Evolutionary conservation across 2,329 filamentous ascomycete genomes (phyloP), one percentile per base, ranked within the genome.

Genomic region (Beauveria varroae): DNA sequence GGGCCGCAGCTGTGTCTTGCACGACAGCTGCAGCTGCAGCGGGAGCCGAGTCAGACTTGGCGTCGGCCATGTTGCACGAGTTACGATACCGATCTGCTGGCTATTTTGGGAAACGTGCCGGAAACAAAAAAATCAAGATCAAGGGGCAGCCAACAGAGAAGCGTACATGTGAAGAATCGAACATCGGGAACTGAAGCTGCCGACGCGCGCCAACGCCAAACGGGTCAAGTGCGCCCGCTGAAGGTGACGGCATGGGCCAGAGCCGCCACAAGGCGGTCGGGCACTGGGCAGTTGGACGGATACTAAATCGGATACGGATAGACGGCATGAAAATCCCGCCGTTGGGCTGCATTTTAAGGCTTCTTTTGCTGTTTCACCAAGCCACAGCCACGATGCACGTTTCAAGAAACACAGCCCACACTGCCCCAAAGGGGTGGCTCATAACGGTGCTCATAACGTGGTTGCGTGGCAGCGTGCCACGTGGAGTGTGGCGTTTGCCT

Each of bases 181-280:
- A 12, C 34, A 4, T 34, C 34, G 57, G 57, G 47, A 44, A 59
- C 37, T 52, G 34, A 44, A 44, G 57, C 47, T 59, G 34, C 57
- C 47, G 57, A 18, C 10, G 18, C 57, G 47, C 57, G 47, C 57
- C 57, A 59, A 44, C 8, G 34, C 57, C 57, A 59, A 59, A 59
- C 6, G n/a, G 37, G 57, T 37, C 57, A 59, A 59, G 57, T 59
- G 47, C 14, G 22, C 44, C n/a, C 3, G 46, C 56, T 34, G 34
- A 51, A 43, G 44, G 30, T 37, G 41, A 30, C 14, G 10, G 49
- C 18, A 18, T 7, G 16, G 18, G 28, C 30, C 30, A 30, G 30
- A 34, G 47, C 26, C 6, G 26, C 26, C 18, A 34, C 12, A 34
- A 34, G 30, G 30, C 30, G 5, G 18, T 46, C 24, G 20, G 43